Evolutionary conservation across 2,329 filamentous ascomycete species (phyloP).

Genomic region (Hypomyces rosellus): DNA sequence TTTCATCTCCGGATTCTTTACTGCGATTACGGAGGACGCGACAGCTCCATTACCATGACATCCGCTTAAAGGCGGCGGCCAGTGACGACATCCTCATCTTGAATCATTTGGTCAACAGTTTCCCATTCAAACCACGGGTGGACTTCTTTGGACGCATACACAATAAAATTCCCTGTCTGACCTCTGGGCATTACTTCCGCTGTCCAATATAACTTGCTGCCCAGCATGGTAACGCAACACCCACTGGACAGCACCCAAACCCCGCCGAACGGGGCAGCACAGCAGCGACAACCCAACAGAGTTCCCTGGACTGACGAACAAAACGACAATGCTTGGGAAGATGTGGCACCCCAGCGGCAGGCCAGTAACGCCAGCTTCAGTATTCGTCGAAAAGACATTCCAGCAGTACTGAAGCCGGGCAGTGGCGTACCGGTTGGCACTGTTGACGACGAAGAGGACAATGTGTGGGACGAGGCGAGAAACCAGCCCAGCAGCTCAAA

Average conservation of each 20-base stretch:
- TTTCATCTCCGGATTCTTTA: background rate
- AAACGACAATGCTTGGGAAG: conserved; percentile 6
- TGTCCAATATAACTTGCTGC: background rate
- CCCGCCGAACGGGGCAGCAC: background rate
- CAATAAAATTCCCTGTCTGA: too few species aligned
- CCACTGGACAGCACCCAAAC: background rate
- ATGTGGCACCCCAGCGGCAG: conserved; percentile 6
- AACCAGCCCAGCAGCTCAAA: conserved; percentile 11
- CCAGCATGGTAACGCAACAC: conserved; percentile 4
- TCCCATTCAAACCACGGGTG: too few species aligned
- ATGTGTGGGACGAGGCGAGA: conserved; percentile 26
- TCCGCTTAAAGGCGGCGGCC: background rate
- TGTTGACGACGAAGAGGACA: conserved; percentile 22
- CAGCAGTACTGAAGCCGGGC: conserved; percentile 28
- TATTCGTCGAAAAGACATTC: conserved; percentile 17
- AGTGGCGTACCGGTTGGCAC: conserved; percentile 11
- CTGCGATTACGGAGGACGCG: background rate
- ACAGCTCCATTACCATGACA: background rate
- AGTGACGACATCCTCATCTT: background rate
- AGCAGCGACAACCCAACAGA: background rate
- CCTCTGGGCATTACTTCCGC: too few species aligned
- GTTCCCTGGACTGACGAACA: conserved; percentile 7
- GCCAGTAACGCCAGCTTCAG: background rate
- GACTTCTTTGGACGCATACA: too few species aligned
- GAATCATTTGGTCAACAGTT: background rate